Conservation (phyloP, 768 basidiomycete genomes). For the Phlegmacium glaucopus region DNA sequence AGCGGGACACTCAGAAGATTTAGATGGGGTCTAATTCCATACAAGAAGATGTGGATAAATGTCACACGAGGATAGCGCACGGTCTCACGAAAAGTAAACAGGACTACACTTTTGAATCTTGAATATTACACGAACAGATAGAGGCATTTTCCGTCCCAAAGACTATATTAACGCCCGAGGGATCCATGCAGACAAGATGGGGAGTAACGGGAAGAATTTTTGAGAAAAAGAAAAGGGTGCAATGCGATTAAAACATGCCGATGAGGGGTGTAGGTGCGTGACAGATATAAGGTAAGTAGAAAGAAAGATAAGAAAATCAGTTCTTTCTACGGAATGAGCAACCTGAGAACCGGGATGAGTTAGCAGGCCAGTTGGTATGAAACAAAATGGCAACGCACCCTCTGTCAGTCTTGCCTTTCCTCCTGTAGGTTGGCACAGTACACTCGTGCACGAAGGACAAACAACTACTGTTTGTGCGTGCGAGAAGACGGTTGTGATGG, state of each 20-base stretch:
- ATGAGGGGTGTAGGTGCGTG: conserved; percentile 12
- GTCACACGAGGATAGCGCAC: background rate
- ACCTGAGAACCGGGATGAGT: conserved; percentile 42
- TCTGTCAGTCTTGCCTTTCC: conserved; percentile 98
- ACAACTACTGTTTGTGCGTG: conserved; percentile 98
- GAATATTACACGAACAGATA: conserved; percentile 2
- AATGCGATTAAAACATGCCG: conserved; percentile 11
- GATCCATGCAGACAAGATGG: conserved; percentile 3
- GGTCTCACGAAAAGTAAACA: background rate
- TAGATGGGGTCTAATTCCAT: background rate
- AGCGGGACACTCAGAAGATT: background rate
- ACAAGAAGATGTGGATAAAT: background rate
- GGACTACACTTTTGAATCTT: background rate
- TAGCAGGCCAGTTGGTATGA: conserved; percentile 2
- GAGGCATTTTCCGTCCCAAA: conserved; percentile 7
- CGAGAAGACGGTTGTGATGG: conserved; percentile 97
- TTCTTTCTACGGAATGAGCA: conserved; percentile 98
- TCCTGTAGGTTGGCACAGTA: conserved; percentile 97
- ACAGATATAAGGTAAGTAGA: conserved; percentile 18
- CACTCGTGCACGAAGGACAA: conserved; percentile 88
- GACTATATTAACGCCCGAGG: conserved; percentile 8
- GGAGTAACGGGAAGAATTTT: background rate
- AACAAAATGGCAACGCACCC: conserved; percentile 53
- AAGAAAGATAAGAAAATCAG: conserved; percentile 34
- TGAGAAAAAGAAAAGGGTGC: conserved; percentile 6